Base-by-base conservation (phyloP, 768 basidiomycete species). In the Panaeolus papilionaceus region DNA sequence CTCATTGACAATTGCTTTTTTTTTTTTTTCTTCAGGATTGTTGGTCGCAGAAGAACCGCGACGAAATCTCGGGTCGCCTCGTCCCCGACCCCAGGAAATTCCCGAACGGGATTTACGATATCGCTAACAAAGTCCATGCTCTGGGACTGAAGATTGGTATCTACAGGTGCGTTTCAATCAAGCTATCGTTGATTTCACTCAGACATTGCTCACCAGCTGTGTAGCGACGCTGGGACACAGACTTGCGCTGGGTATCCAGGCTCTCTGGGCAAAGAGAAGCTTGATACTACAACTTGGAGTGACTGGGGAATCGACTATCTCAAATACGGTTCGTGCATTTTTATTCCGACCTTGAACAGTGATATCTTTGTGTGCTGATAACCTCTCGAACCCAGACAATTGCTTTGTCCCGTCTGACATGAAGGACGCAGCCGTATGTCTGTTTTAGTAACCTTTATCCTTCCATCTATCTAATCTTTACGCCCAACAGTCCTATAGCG, bases 281-380 rank as follows among this genome's bases (percentile, higher is more conserved):
- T 87, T 28, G 89, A 91, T 71, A 80, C 80, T 4, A 82, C 81
- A 68, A 78, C 83, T 4, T 90, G 90, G 76, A 82, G 84, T 51
- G 81, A 86, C 39, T 90, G 89, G 89, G 88, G 88, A 7, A 89
- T 90, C 65, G 86, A 90, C 75, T 88, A 87, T 69, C 79, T 90
- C 51, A 91, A 90, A 89, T 89, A 63, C 51, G 83, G 63, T 28
- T 38, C 28, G 49, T 4, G 33, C 3, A 33, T 33, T 33, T 33
- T 33, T 5, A 33, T 33, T 33, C 33, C 33, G 33, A 33, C 33
- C 33, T 33, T 33, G 5, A 33, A 28, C 26, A 5, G 18, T 1
- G 2, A 33, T 23, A 38, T 28, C 38, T 3, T 33, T 33, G 33
- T 39, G 37, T 54, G 38, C 38, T 44, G 14, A 49, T 44, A n/a